Conservation (phyloP, 768 basidiomycete species). For the Leccinellum albellum region DNA sequence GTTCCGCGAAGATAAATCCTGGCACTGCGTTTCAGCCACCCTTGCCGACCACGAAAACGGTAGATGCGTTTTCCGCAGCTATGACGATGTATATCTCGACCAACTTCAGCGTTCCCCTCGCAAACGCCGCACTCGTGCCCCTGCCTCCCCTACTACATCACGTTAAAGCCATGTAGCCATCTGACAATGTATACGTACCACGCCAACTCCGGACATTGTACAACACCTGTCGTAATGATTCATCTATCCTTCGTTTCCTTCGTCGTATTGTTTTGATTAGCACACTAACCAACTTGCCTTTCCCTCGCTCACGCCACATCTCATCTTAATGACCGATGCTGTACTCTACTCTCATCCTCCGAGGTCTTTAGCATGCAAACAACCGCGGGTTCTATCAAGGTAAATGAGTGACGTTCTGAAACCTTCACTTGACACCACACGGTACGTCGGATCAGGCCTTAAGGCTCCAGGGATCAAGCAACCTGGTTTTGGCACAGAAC, state of each 20-base stretch:
- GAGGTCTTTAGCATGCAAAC: slow-evolving; percentile 1
- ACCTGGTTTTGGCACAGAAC: not conserved
- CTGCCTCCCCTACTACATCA: slow-evolving; percentile 22
- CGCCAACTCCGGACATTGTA: slow-evolving; percentile 11
- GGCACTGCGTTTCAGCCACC: slow-evolving; percentile 67
- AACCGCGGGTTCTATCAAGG: not conserved
- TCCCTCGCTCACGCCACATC: slow-evolving; percentile 4
- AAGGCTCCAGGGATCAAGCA: not conserved
- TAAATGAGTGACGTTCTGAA: not conserved
- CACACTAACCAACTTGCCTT: slow-evolving; percentile 4
- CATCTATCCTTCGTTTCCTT: slow-evolving; percentile 4
- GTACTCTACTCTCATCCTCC: slow-evolving; percentile 7
- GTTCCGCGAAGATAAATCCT: slow-evolving; percentile 43
- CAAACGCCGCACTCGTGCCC: slow-evolving; percentile 28
- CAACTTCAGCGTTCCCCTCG: slow-evolving; percentile 40
- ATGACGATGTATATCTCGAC: slow-evolving; percentile 57
- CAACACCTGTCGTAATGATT: slow-evolving; percentile 5
- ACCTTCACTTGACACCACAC: not conserved
- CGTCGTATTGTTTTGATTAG: slow-evolving; percentile 15
- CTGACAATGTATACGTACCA: slow-evolving; percentile 12
- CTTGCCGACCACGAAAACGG: slow-evolving; percentile 50
- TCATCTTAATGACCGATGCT: slow-evolving; percentile 3
- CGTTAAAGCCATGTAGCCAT: slow-evolving; percentile 16
- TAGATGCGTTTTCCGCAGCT: slow-evolving; percentile 51
- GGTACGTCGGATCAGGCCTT: not conserved